Evolutionary conservation across 352 stramenopile species (phyloP), one percentile per base, ranked within the genome.

Genomic region (Phytophthora capsici): DNA sequence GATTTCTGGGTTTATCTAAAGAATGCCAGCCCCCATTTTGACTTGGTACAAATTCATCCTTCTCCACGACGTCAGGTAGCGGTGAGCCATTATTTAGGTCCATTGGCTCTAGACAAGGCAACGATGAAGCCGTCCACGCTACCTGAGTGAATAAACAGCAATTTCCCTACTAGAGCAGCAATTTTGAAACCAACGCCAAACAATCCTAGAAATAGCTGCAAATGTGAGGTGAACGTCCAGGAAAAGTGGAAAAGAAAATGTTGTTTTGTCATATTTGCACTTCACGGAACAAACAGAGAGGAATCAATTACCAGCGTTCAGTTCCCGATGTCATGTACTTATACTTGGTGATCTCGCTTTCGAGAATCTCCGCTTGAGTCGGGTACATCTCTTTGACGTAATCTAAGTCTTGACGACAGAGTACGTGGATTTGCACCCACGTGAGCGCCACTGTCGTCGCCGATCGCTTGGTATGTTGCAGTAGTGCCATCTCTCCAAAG

Each of bases 381-480:
- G 75, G 63, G 56, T 89, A 91, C 47, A 87, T 71, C 17, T 81
- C 77, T 45, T 86, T 86, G 9, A 91, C 80, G 25, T 84, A 70
- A 37, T 91, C 78, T 23, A 91, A 41, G 48, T 91, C 80, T 28
- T 66, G 55, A 5, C 78, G 77, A 52, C 71, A 82, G 6, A 90
- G 74, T 45, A 90, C 80, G 50, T 90, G 84, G 37, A 92, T 90
- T 48, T 89, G 80, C 16, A 90, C 81, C 81, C 81, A 90, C 9
- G 79, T 80, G n/a, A 90, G 73, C 9, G 84, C 84, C 12, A 89
- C 73, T 4, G 82, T 75, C 8, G 82, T 90, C 0, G 80, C 86
- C 0, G 84, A 89, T 16, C 84, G 71, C 50, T 84, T 88, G 12
- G 79, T 71, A 25, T 77, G 59, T 25, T 92, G 82, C 34, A 92